Evolutionary conservation across 345 rosid species (phyloP).

Genomic region (Brassica nigra): DNA sequence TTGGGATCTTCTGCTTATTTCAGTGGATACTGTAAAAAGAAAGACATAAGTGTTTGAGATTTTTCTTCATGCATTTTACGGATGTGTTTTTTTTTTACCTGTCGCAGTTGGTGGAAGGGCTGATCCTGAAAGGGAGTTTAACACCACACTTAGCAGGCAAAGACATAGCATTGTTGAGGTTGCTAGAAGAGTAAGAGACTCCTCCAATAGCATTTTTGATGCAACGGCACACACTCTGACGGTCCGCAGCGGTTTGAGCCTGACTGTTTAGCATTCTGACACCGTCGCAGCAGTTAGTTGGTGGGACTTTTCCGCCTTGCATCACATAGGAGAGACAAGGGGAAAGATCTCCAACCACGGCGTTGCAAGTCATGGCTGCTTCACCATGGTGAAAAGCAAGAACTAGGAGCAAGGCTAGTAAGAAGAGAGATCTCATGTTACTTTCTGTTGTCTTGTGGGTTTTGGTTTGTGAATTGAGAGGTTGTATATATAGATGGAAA

Average conservation of each 20-base stretch:
- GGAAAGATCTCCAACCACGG: constrained; percentile 19
- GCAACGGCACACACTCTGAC: constrained; percentile 54
- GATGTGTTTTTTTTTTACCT: constrained; percentile 20
- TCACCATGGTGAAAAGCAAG: constrained; percentile 30
- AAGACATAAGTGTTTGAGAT: not conserved
- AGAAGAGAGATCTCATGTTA: constrained; percentile 33
- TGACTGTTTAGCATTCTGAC: constrained; percentile 36
- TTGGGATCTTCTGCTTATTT: not conserved
- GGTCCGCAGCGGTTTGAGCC: constrained; percentile 56
- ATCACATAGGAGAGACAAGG: constrained; percentile 38
- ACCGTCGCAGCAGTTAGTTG: constrained; percentile 53
- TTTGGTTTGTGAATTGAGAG: not conserved
- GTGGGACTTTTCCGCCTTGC: constrained; percentile 34
- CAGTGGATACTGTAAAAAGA: constrained; percentile 24
- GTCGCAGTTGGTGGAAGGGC: constrained; percentile 56
- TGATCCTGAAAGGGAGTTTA: constrained; percentile 51
- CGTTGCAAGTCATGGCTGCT: constrained; percentile 39
- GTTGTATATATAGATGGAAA: constrained; percentile 17
- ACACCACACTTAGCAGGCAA: constrained; percentile 58
- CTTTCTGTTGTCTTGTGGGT: not conserved
- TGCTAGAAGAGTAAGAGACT: constrained; percentile 33
- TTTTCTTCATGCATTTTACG: not conserved
- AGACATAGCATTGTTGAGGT: constrained; percentile 33
- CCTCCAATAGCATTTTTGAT: constrained; percentile 42
- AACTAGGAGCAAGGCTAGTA: constrained; percentile 25